A percentile compares a stretch with the other conserved stretches of the same genome.
Evolutionary conservation across 2,329 filamentous ascomycete species (phyloP).

Genomic region (Cadophora sp.): DNA sequence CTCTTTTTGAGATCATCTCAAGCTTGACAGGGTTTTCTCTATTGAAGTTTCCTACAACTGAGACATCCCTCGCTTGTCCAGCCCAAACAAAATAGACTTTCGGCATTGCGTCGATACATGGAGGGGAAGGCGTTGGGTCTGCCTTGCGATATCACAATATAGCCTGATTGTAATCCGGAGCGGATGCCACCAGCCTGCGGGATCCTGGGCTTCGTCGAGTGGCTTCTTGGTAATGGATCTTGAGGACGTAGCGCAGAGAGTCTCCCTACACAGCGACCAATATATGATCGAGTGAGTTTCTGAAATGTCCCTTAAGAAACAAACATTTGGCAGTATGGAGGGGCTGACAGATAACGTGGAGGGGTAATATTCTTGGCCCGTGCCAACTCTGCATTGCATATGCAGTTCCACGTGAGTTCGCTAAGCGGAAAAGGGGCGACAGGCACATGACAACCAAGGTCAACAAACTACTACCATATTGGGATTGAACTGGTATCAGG

Average conservation of each 20-base stretch:
- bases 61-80: background rate
- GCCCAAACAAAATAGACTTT: background rate
- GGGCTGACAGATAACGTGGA: background rate
- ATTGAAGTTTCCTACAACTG: background rate
- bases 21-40: background rate
- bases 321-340: too few relatives aligned
- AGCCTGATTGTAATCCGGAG: too few relatives aligned
- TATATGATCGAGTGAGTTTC: too few relatives aligned
- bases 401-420: background rate
- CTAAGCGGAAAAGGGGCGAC: background rate
- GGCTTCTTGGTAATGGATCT: too few relatives aligned
- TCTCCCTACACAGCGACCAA: too few relatives aligned
- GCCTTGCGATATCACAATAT: too few relatives aligned
- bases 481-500: too few relatives aligned
- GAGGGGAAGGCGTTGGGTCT: too few relatives aligned
- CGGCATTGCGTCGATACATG: background rate
- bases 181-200: too few relatives aligned
- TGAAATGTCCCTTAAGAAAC: too few relatives aligned
- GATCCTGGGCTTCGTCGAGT: too few relatives aligned
- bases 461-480: background rate
- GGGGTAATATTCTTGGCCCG: background rate
- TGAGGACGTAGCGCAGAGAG: too few relatives aligned
- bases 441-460: background rate
- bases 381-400: conserved; percentile 1
- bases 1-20: background rate